phyloP scores from a whole-genome alignment of 306 rosid species.

The Quercus aquifolioides region DNA sequence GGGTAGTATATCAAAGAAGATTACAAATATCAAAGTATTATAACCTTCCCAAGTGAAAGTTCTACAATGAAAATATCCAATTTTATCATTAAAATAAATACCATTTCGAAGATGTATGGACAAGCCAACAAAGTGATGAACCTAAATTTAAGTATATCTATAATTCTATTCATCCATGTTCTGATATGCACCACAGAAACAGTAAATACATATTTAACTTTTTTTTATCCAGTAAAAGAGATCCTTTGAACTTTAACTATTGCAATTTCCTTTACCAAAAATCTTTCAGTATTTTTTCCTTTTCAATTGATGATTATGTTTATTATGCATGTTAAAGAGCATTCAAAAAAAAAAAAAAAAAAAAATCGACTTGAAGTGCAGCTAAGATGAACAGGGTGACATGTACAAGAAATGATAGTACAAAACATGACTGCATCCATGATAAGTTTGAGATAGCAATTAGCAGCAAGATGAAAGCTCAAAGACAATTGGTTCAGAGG shows the following conservation, averaged over 20 bases:
- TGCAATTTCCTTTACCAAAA: not conserved
- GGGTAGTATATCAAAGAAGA: too few species aligned
- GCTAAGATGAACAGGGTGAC: not conserved
- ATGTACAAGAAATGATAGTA: not conserved
- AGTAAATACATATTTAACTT: not conserved
- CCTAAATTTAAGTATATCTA: not conserved
- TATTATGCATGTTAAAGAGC: not conserved
- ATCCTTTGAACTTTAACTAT: not conserved
- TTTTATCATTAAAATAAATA: too few species aligned
- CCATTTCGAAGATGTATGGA: too few species aligned
- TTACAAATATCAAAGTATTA: too few species aligned
- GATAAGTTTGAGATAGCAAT: not conserved
- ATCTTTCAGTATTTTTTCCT: not conserved
- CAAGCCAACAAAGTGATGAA: too few species aligned
- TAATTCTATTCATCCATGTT: not conserved
- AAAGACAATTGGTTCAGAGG: too few species aligned
- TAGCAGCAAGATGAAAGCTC: not conserved
- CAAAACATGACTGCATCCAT: not conserved
- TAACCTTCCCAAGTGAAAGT: too few species aligned
- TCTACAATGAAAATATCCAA: too few species aligned
- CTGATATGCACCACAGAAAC: too few species aligned
- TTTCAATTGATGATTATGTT: not conserved
- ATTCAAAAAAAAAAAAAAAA: not conserved
- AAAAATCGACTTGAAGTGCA: not conserved
- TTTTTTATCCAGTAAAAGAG: not conserved